phyloP scores from a whole-genome alignment of 257 asterid genomes.

The Solanum medicagineum region DNA sequence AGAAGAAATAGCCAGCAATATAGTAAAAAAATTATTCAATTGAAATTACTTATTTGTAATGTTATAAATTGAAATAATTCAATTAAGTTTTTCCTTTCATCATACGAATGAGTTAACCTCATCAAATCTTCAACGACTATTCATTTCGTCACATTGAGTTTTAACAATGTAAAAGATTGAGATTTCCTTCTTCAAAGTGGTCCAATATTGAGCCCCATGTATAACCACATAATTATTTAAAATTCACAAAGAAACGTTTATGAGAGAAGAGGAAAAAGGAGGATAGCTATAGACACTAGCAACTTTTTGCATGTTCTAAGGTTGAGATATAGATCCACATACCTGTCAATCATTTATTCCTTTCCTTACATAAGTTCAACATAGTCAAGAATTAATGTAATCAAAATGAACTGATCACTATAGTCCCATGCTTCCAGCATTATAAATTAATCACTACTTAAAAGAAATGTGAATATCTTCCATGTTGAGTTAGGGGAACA shows the following conservation, averaged over 20 bases:
- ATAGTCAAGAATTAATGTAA: background rate
- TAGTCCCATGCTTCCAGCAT: background rate
- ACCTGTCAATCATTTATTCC: background rate
- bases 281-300: background rate
- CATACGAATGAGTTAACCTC: background rate
- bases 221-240: background rate
- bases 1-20: no score
- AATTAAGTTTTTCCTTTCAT: background rate
- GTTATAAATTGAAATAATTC: background rate
- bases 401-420: background rate
- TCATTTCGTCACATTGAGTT: background rate
- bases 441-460: background rate
- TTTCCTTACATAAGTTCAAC: background rate
- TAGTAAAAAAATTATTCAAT: no score
- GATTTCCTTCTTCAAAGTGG: background rate
- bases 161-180: background rate
- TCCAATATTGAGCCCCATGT: background rate
- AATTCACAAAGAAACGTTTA: background rate
- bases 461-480: background rate
- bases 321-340: slow-evolving; percentile 27
- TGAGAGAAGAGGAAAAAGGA: background rate
- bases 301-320: slow-evolving; percentile 52
- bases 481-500: background rate
- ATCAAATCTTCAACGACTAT: background rate
- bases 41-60: background rate